Evolutionary conservation across 345 rosid species (phyloP), one percentile per base, ranked within the genome.

Genomic region (Schrenkiella parvula): DNA sequence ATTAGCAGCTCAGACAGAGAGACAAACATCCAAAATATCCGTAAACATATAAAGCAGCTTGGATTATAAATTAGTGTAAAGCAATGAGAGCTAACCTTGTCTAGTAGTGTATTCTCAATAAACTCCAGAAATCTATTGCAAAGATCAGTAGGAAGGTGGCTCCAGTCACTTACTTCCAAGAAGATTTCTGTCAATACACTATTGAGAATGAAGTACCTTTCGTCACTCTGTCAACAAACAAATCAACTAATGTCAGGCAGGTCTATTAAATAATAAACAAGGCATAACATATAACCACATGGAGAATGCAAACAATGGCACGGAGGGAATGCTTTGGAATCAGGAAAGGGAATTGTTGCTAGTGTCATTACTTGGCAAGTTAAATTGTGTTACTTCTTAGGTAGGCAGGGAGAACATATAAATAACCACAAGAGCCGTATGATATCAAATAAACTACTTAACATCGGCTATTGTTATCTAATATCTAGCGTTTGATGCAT

Each of bases 141-240:
- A 65, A 87, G 39, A 35, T 74, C 80, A 68, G 69, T 58, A 12
- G 86, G 78, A 72, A 88, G 87, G 66, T 47, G 47, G 80, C 86
- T 77, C 83, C 88, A 81, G 66, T 87, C 91, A 57, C 75, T 80
- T 39, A 81, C 79, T 74, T 78, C 84, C 79, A 91, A 81, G 77
- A 88, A 88, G 79, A 87, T 87, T 78, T 86, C 80, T 17, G 96
- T 63, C 25, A 89, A 75, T 69, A 76, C 71, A 42, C 81, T 77
- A 73, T 95, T 89, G 83, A 95, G 79, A 56, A 71, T 71, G 64
- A 88, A 85, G 82, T 84, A 85, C 76, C 82, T 78, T 48, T 84
- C 87, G 68, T 78, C 91, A 70, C 64, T 83, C 99, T 95, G 88
- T 69, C 76, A 82, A 66, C 66, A 69, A 80, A 67, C n/a, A 46